phyloP scores from a whole-genome alignment of 352 stramenopile genomes.

The Phytophthora megakarya region DNA sequence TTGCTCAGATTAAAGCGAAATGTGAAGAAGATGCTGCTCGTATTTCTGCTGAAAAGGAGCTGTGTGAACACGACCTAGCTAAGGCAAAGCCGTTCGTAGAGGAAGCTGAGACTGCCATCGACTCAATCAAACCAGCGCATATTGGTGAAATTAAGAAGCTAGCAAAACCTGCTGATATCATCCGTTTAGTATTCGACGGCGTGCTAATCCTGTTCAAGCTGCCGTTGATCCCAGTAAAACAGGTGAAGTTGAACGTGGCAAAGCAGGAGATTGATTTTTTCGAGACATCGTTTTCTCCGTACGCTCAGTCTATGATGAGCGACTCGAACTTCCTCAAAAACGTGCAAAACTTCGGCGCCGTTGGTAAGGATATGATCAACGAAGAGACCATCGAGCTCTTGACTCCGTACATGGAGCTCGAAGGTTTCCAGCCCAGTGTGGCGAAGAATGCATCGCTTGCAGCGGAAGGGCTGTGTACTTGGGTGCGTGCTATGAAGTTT shows the following conservation, averaged over 20 bases:
- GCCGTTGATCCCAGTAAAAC: constrained; percentile 91
- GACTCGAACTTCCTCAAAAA: constrained; percentile 97
- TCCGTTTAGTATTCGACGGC: constrained; percentile 98
- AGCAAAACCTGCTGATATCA: constrained; percentile 97
- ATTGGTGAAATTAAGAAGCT: constrained; percentile 99
- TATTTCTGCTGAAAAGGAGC: constrained; percentile 95
- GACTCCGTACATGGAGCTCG: constrained; percentile 96
- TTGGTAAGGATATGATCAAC: constrained; percentile 98
- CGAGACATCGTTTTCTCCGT: constrained; percentile 96
- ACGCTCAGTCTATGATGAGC: constrained; percentile 95
- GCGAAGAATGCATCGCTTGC: constrained; percentile 97
- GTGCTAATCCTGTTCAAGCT: constrained; percentile 97
- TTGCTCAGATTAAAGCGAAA: constrained; percentile 95
- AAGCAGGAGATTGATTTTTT: constrained; percentile 98
- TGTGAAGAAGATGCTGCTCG: constrained; percentile 96
- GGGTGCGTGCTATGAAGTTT: constrained; percentile 98
- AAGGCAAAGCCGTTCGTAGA: constrained; percentile 98
- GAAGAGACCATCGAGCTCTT: constrained; percentile 99
- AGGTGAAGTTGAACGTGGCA: constrained; percentile 94
- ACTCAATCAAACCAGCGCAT: constrained; percentile 97
- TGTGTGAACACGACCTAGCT: constrained; percentile 96
- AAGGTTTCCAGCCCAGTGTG: constrained; percentile 94
- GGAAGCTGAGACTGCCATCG: constrained; percentile 97
- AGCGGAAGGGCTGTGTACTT: constrained; percentile 97
- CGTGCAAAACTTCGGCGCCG: constrained; percentile 94